Evolutionary conservation across 2,329 filamentous ascomycete species (phyloP).

Genomic region (Blastomyces parvus): DNA sequence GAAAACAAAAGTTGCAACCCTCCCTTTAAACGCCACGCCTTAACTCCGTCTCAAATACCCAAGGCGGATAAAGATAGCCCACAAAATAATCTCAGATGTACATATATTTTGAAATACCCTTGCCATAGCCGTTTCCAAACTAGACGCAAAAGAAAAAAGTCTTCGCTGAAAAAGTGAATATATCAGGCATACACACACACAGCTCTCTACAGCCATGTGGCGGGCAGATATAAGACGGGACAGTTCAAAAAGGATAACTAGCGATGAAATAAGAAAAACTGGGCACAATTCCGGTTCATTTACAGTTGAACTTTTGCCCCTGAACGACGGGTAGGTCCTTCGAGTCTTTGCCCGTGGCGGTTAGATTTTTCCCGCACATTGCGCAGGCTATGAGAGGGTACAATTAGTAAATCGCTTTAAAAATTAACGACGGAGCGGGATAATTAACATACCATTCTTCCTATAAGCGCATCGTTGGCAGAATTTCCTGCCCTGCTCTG

Average conservation of each 20-base stretch:
- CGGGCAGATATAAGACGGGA: not conserved
- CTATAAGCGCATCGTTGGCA: conserved; percentile 57
- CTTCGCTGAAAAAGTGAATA: not conserved
- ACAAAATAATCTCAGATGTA: too few relatives aligned
- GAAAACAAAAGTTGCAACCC: not conserved
- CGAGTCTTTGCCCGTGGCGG: conserved; percentile 38
- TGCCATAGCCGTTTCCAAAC: not conserved
- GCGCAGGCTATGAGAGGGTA: conserved; percentile 43
- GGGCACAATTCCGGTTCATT: not conserved
- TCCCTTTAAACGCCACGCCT: not conserved
- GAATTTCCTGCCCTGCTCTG: conserved; percentile 51
- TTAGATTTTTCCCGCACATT: conserved; percentile 51
- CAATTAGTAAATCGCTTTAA: conserved; percentile 15
- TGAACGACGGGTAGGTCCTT: conserved; percentile 44
- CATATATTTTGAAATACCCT: not conserved
- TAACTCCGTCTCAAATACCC: not conserved
- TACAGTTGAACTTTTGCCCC: conserved; percentile 49
- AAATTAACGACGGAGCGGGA: not conserved
- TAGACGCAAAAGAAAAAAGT: not conserved
- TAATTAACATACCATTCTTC: conserved; percentile 43
- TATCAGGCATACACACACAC: too few relatives aligned
- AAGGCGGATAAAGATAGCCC: too few relatives aligned
- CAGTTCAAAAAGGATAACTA: not conserved
- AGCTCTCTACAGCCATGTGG: not conserved
- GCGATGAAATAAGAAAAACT: not conserved